Percentiles rank a stretch among this genome's conserved stretches.
Conservation (phyloP, 805 yeast species). For the Candida parachauliodes region DNA sequence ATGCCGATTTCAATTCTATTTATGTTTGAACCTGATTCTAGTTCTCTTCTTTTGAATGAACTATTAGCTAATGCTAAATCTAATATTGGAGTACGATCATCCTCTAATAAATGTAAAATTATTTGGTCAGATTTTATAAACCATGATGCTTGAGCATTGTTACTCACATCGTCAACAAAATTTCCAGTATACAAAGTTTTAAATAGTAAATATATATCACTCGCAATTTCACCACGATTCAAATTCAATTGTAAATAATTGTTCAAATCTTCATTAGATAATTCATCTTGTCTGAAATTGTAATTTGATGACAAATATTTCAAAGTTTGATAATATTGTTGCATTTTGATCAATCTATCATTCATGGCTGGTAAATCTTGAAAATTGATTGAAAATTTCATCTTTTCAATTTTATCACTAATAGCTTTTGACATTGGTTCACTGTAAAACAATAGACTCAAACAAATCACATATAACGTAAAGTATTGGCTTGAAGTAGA, state of each 20-base stretch:
- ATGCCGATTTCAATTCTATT: constrained; percentile 32
- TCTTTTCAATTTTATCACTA: constrained; percentile 58
- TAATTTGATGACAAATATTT: constrained; percentile 43
- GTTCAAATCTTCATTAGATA: constrained; percentile 47
- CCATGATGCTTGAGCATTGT: constrained; percentile 29
- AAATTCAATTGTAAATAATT: constrained; percentile 37
- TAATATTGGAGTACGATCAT: constrained; percentile 36
- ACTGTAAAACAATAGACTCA: constrained; percentile 63
- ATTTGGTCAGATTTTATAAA: constrained; percentile 37
- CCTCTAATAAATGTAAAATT: constrained; percentile 38
- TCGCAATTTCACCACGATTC: constrained; percentile 29
- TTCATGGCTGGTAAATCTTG: constrained; percentile 53
- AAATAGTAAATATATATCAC: constrained; percentile 34
- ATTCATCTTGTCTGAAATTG: constrained; percentile 43
- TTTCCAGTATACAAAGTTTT: constrained; percentile 37
- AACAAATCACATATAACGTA: constrained; percentile 58
- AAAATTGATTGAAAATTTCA: constrained; percentile 68
- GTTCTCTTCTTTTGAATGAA: constrained; percentile 26
- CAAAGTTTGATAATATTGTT: constrained; percentile 43
- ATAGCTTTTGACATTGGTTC: constrained; percentile 66
- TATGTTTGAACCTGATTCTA: constrained; percentile 39
- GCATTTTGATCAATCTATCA: constrained; percentile 46
- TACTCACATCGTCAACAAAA: constrained; percentile 13
- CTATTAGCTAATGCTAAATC: constrained; percentile 37
- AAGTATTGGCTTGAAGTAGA: constrained; percentile 74